Percentiles rank a stretch among this genome's conserved stretches.
These are phyloP conservation scores for Ogataea nonfermentans DNA, from an alignment of 805 yeast species.

Conservation along the genomic window DNA sequence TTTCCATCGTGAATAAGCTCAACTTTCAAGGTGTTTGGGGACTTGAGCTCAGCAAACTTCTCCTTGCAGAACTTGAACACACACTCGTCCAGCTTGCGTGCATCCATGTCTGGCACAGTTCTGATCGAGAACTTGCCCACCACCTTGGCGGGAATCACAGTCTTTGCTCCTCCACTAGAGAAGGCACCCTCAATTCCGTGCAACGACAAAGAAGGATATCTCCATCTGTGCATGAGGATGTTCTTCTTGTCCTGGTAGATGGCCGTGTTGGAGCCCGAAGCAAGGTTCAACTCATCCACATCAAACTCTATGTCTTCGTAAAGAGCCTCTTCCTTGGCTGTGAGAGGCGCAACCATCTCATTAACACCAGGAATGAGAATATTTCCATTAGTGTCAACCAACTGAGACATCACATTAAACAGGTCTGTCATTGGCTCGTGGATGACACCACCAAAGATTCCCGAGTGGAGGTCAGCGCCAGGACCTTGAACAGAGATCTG, in stretches of 20 bases:
- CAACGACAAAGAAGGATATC: slow-evolving; percentile 91
- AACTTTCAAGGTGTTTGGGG: slow-evolving; percentile 71
- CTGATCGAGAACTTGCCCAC: slow-evolving; percentile 93
- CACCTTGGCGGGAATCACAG: slow-evolving; percentile 95
- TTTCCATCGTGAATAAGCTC: slow-evolving; percentile 91
- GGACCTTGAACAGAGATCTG: slow-evolving; percentile 84
- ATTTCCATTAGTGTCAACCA: slow-evolving; percentile 80
- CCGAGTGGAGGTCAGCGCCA: slow-evolving; percentile 95
- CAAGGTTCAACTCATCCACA: slow-evolving; percentile 79
- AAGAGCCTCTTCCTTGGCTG: slow-evolving; percentile 70
- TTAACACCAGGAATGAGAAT: slow-evolving; percentile 83
- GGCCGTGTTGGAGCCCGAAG: slow-evolving; percentile 85
- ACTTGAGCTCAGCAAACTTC: slow-evolving; percentile 62
- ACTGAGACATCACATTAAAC: slow-evolving; percentile 67
- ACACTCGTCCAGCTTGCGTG: slow-evolving; percentile 70
- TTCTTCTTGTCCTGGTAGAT: slow-evolving; percentile 74
- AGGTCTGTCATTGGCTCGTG: slow-evolving; percentile 98
- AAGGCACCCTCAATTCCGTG: slow-evolving; percentile 99
- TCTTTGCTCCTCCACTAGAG: slow-evolving; percentile 92
- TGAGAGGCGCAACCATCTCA: slow-evolving; percentile 94
- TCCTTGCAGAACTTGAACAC: slow-evolving; percentile 70
- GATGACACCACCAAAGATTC: slow-evolving; percentile 94
- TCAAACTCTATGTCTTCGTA: slow-evolving; percentile 87
- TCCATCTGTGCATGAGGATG: slow-evolving; percentile 97
- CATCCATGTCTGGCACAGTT: slow-evolving; percentile 93